phyloP scores from a whole-genome alignment of 177 flowering plant genomes.

The Tripterygium wilfordii region DNA sequence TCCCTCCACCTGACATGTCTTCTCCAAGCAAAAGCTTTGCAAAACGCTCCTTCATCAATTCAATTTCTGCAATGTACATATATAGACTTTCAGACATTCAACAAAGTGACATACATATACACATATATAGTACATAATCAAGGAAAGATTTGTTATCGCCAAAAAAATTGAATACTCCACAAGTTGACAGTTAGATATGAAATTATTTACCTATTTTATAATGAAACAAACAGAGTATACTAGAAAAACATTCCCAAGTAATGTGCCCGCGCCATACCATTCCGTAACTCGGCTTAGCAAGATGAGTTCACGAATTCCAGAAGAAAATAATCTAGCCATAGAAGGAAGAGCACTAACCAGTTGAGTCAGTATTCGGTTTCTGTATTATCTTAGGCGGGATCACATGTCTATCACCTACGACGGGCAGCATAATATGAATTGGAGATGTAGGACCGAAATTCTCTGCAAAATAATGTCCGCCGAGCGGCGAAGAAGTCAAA shows the following conservation, averaged over 20 bases:
- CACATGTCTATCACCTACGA: constrained; percentile 36
- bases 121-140: neutral
- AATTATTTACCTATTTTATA: too few species aligned
- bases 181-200: neutral
- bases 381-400: constrained; percentile 27
- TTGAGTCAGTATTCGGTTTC: constrained; percentile 18
- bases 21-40: constrained; percentile 80
- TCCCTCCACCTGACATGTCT: constrained; percentile 85
- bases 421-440: constrained; percentile 26
- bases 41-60: constrained; percentile 77
- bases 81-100: neutral
- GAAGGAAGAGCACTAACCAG: constrained; percentile 19
- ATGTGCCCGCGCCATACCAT: too few species aligned
- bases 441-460: constrained; percentile 13
- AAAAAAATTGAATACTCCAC: too few species aligned
- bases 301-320: neutral
- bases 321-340: neutral
- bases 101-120: neutral
- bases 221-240: too few species aligned
- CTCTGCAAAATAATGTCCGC: neutral
- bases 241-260: neutral
- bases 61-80: constrained; percentile 64
- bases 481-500: constrained; percentile 28
- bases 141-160: neutral
- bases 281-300: neutral